A percentile compares a stretch with the other conserved stretches of the same genome.
Evolutionary conservation across 768 basidiomycete species (phyloP).

Genomic region (Psilocybe sp.): DNA sequence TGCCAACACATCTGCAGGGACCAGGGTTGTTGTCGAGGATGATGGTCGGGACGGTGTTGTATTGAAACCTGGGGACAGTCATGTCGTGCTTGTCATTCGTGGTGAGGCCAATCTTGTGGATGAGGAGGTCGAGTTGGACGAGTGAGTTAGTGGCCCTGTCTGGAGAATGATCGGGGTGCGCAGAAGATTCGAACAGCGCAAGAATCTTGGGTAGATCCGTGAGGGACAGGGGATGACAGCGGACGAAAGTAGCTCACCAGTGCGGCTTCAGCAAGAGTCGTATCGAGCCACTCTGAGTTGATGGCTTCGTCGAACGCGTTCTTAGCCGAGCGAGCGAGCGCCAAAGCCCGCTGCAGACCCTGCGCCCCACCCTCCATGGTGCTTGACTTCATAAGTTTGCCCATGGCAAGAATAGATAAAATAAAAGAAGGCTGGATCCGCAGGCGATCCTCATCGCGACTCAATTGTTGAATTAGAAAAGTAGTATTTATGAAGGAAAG

Average conservation of each 20-base stretch:
- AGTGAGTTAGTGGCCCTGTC: constrained; percentile 54
- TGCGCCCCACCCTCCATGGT: constrained; percentile 51
- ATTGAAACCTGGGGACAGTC: constrained; percentile 49
- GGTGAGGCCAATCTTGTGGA: constrained; percentile 53
- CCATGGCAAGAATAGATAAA: constrained; percentile 65
- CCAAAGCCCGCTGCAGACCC: constrained; percentile 58
- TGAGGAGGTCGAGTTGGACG: constrained; percentile 59
- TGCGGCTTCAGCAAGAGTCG: constrained; percentile 70
- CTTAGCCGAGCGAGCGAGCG: constrained; percentile 57
- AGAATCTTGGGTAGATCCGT: constrained; percentile 48
- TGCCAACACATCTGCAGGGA: constrained; percentile 16
- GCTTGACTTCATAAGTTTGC: constrained; percentile 71
- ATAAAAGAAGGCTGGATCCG: constrained; percentile 72
- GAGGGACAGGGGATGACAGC: neutral
- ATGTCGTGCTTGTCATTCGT: constrained; percentile 55
- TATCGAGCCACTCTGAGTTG: constrained; percentile 51
- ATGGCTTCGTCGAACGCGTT: constrained; percentile 49
- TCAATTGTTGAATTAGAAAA: constrained; percentile 51
- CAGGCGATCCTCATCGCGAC: constrained; percentile 47
- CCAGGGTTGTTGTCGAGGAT: constrained; percentile 25
- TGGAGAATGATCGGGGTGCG: constrained; percentile 62
- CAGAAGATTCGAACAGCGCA: constrained; percentile 74
- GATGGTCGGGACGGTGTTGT: constrained; percentile 48
- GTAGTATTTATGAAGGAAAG: constrained; percentile 66
- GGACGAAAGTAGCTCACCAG: constrained; percentile 13